Base-by-base conservation (phyloP, 169 alveolate genomes). In the Plasmodium reichenowi region DNA sequence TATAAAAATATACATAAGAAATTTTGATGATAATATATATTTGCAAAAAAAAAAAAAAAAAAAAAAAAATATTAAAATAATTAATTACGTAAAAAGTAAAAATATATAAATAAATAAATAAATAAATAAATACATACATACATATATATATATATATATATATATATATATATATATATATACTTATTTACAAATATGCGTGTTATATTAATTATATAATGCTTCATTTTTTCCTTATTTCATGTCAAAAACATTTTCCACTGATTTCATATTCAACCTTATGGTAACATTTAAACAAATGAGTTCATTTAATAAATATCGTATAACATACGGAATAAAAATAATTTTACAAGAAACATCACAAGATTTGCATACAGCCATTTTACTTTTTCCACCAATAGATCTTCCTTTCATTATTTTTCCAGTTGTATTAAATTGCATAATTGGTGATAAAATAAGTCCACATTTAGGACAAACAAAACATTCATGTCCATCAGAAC, bases 401-500 rank as follows among this genome's bases (percentile, higher is more conserved):
- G 75, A 45, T 62, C 92, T 58, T 2, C 92, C 92, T 64, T 86
- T 86, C 3, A 48, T 64, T 60, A 93, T 64, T 52, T 80, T 70
- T 3, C 95, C 96, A 93, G 86, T 91, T 88, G 54, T 92, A 64
- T 72, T 92, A 75, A 94, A 95, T 59, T 94, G 93, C 83, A 95
- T 86, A 43, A 95, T 94, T 62, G 98, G 95, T n/a, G 98, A 96
- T 9, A 98, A 85, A 72, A 99, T 96, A 67, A 98, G 96, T 50
- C 99, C 99, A 78, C 99, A 99, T 60, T 96, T 95, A 26, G 99
- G 99, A 73, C 99, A 99, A 47, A 98, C 98, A 95, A 96, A 98
- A 54, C 99, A 99, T 94, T 96, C 98, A 90, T 98, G 98, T 58
- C 98, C 98, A 93, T 99, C 99, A 32, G 99, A 98, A 80, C 99